These are phyloP conservation scores for Microsporum audouinii DNA, from an alignment of 2,329 filamentous ascomycete genomes.

Conservation along the genomic window DNA sequence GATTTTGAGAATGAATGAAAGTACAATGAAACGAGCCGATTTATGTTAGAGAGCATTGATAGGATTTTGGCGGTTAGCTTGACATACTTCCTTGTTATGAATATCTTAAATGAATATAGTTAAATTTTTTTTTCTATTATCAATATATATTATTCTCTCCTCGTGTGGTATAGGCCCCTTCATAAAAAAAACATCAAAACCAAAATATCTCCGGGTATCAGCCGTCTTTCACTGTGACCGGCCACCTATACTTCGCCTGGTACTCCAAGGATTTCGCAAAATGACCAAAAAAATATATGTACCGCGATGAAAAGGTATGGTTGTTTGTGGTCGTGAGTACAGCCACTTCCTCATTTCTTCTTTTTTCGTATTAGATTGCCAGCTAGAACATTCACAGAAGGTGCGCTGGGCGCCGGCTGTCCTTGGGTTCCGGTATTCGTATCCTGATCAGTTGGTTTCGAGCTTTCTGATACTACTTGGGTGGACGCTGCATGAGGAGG, in stretches of 20 bases:
- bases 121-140: too few species aligned
- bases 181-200: not conserved
- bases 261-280: not conserved
- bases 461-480: not conserved
- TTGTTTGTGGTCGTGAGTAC: too few species aligned
- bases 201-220: not conserved
- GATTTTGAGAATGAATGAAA: too few species aligned
- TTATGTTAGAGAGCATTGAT: too few species aligned
- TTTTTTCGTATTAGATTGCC: constrained; percentile 31
- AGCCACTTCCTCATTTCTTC: constrained; percentile 21
- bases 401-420: not conserved
- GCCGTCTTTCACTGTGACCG: not conserved
- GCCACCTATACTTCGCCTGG: not conserved
- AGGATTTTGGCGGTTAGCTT: too few species aligned
- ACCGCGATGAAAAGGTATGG: too few species aligned
- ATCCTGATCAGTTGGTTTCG: not conserved
- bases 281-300: not conserved
- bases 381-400: constrained; percentile 28
- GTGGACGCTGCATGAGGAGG: not conserved
- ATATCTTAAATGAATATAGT: too few species aligned
- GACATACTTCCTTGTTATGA: too few species aligned
- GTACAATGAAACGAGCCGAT: too few species aligned
- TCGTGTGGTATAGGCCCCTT: not conserved
- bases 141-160: not conserved
- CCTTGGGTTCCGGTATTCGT: not conserved